Conservation (phyloP, 768 basidiomycete species). For the Tricholoma sp. region DNA sequence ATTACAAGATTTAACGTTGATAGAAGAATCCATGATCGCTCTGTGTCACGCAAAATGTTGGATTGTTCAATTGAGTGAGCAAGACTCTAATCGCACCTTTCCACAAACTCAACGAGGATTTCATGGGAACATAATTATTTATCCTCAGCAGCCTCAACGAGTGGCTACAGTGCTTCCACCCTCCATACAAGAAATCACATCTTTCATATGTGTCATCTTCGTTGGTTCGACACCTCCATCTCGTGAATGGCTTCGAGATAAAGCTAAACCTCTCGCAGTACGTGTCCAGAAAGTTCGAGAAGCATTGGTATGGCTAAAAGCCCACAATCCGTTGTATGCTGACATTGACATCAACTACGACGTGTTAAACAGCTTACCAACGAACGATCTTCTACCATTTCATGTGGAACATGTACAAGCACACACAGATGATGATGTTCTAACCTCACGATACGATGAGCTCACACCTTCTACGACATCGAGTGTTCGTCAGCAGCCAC, state of each 20-base stretch:
- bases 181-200: constrained; percentile 25
- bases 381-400: constrained; percentile 7
- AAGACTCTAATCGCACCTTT: not conserved
- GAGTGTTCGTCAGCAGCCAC: too few relatives aligned
- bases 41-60: constrained; percentile 30
- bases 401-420: constrained; percentile 4
- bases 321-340: constrained; percentile 29
- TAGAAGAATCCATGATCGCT: constrained; percentile 37
- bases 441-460: constrained; percentile 2
- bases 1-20: constrained; percentile 24
- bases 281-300: constrained; percentile 22
- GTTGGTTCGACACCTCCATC: constrained; percentile 24
- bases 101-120: constrained; percentile 25
- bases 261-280: constrained; percentile 31
- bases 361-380: constrained; percentile 13
- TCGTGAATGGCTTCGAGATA: constrained; percentile 24
- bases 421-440: not conserved
- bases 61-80: constrained; percentile 30
- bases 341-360: constrained; percentile 21
- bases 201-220: constrained; percentile 36
- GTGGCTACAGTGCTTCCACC: constrained; percentile 29
- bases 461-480: too few relatives aligned
- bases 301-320: constrained; percentile 32
- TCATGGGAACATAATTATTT: constrained; percentile 35
- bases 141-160: constrained; percentile 28